Conservation (phyloP, 2,329 filamentous ascomycete species). For the Apiospora arundinis region DNA sequence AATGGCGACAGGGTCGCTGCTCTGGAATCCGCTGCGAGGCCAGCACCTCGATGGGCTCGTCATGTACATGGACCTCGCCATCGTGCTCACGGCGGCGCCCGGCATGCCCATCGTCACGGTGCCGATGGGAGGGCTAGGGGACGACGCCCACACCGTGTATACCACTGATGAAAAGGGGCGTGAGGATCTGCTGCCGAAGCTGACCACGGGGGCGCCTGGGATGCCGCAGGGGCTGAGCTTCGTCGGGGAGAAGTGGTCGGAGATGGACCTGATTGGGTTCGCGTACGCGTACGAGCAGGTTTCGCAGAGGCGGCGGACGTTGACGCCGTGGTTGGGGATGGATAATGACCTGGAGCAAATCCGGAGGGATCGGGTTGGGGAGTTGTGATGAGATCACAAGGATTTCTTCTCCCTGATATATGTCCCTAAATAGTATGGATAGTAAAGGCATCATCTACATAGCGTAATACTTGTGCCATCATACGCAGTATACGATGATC, state of each 20-base stretch:
- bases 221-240: conserved; percentile 31
- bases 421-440: too few relatives aligned
- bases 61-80: conserved; percentile 20
- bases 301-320: conserved; percentile 24
- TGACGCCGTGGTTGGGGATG: conserved; percentile 25
- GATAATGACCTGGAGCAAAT: conserved; percentile 24
- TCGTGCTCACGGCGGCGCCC: conserved; percentile 21
- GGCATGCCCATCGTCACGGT: conserved; percentile 33
- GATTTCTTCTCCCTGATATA: background rate
- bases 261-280: conserved; percentile 28
- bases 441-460: too few relatives aligned
- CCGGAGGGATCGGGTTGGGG: background rate
- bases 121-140: conserved; percentile 30
- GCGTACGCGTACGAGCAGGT: conserved; percentile 31
- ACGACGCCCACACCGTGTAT: conserved; percentile 20
- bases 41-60: conserved; percentile 22
- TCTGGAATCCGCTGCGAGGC: background rate
- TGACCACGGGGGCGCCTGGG: conserved; percentile 19
- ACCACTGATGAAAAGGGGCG: background rate
- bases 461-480: too few relatives aligned
- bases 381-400: background rate
- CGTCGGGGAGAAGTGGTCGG: conserved; percentile 27
- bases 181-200: background rate
- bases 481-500: too few relatives aligned
- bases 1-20: background rate